Percentiles rank a stretch among this genome's conserved stretches.
phyloP scores from a whole-genome alignment of 2,329 filamentous ascomycete species.

The Arthrobotrys sphaeroides region DNA sequence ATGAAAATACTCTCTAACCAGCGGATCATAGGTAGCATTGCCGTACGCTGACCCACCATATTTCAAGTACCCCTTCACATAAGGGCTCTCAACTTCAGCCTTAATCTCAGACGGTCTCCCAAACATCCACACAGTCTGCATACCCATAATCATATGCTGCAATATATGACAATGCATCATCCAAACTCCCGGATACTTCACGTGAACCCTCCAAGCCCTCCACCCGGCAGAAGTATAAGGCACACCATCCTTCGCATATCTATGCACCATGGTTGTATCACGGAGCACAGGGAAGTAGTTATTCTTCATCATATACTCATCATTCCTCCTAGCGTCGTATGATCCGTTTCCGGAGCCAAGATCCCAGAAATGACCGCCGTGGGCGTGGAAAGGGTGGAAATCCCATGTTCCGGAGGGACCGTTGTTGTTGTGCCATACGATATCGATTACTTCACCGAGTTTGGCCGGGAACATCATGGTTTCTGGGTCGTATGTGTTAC shows the following conservation, averaged over 20 bases:
- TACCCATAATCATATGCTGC: conserved; percentile 70
- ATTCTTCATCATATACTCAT: conserved; percentile 61
- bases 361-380: conserved; percentile 68
- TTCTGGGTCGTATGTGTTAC: conserved; percentile 67
- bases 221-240: conserved; percentile 66
- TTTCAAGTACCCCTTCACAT: conserved; percentile 62
- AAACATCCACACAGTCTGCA: conserved; percentile 63
- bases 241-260: conserved; percentile 64
- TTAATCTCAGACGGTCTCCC: conserved; percentile 61
- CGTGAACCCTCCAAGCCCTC: conserved; percentile 70
- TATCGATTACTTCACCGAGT: conserved; percentile 68
- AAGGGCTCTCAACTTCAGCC: conserved; percentile 59
- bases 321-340: conserved; percentile 66
- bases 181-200: conserved; percentile 68
- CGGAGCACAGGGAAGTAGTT: conserved; percentile 61
- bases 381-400: conserved; percentile 68
- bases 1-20: conserved; percentile 57
- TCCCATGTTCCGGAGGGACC: conserved; percentile 61
- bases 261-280: conserved; percentile 68
- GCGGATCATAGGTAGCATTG: conserved; percentile 60
- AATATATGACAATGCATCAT: conserved; percentile 71
- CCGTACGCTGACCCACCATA: conserved; percentile 65
- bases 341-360: conserved; percentile 67
- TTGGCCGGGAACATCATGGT: conserved; percentile 66
- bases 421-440: conserved; percentile 65